These are phyloP conservation scores for Sugiyamaella paludigena DNA, from an alignment of 1,139 yeast species.

Conservation along the genomic window DNA sequence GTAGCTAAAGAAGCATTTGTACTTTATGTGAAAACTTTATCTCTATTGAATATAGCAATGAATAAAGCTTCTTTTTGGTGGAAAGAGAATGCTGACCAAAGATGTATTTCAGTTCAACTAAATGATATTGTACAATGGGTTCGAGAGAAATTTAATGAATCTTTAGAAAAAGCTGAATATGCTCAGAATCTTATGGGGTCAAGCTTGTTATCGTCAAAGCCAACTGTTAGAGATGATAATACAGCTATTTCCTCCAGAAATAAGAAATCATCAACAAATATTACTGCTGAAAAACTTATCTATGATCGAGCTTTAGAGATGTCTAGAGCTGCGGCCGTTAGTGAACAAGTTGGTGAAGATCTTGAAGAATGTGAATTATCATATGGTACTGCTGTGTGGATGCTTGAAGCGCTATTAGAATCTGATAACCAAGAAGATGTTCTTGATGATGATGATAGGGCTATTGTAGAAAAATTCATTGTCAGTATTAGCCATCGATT, in stretches of 20 bases:
- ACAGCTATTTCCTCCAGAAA: neutral
- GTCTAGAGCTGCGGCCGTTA: constrained; percentile 85
- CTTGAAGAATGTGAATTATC: constrained; percentile 79
- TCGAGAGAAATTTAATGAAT: constrained; percentile 82
- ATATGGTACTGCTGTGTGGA: constrained; percentile 91
- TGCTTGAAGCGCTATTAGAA: constrained; percentile 82
- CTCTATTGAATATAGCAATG: constrained; percentile 84
- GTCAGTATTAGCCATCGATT: constrained; percentile 36
- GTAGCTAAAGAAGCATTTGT: constrained; percentile 87
- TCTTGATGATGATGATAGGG: constrained; percentile 67
- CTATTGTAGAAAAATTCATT: constrained; percentile 65
- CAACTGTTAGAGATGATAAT: neutral
- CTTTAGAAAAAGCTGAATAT: constrained; percentile 83
- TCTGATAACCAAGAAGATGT: constrained; percentile 29
- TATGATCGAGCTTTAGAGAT: constrained; percentile 93
- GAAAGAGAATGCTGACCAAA: constrained; percentile 49
- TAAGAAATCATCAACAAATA: constrained; percentile 16
- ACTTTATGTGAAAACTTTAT: constrained; percentile 76
- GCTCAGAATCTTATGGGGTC: constrained; percentile 44
- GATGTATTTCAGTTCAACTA: constrained; percentile 47
- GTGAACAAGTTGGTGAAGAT: constrained; percentile 76
- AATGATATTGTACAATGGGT: constrained; percentile 91
- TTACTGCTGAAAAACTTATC: constrained; percentile 77
- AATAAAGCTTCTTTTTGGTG: constrained; percentile 85
- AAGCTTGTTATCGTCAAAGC: neutral